phyloP scores from a whole-genome alignment of 805 yeast genomes.

The Ogataea pignaliae region DNA sequence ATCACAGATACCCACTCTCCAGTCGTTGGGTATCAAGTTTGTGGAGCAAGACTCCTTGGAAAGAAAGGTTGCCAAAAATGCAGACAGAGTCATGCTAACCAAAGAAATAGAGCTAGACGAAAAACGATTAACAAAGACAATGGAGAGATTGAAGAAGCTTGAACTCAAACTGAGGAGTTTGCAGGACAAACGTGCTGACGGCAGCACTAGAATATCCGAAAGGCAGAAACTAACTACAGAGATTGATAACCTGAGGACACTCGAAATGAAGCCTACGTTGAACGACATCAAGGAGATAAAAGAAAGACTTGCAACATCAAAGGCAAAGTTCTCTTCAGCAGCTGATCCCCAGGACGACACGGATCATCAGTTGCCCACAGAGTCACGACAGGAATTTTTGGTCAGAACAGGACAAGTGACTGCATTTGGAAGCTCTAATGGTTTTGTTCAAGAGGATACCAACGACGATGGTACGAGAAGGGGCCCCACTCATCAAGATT shows the following conservation, averaged over 20 bases:
- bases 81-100: constrained; percentile 54
- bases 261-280: constrained; percentile 49
- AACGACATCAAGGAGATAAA: constrained; percentile 62
- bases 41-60: constrained; percentile 84
- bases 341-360: constrained; percentile 16
- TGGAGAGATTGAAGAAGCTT: constrained; percentile 41
- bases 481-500: constrained; percentile 35
- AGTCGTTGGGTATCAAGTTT: constrained; percentile 48
- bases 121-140: constrained; percentile 68
- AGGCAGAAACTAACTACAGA: constrained; percentile 52
- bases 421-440: constrained; percentile 75
- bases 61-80: constrained; percentile 60
- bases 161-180: constrained; percentile 42
- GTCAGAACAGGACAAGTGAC: constrained; percentile 90
- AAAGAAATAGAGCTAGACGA: constrained; percentile 71
- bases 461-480: constrained; percentile 27
- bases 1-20: constrained; percentile 15
- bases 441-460: constrained; percentile 41
- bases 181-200: constrained; percentile 42
- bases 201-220: constrained; percentile 62
- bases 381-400: constrained; percentile 72
- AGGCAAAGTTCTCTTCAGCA: constrained; percentile 5
- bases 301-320: constrained; percentile 31
- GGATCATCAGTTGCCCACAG: constrained; percentile 55
- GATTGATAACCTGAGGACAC: constrained; percentile 42